These are phyloP conservation scores for Colletotrichum liaoningense DNA, from an alignment of 2,329 filamentous ascomycete species.

Conservation along the genomic window DNA sequence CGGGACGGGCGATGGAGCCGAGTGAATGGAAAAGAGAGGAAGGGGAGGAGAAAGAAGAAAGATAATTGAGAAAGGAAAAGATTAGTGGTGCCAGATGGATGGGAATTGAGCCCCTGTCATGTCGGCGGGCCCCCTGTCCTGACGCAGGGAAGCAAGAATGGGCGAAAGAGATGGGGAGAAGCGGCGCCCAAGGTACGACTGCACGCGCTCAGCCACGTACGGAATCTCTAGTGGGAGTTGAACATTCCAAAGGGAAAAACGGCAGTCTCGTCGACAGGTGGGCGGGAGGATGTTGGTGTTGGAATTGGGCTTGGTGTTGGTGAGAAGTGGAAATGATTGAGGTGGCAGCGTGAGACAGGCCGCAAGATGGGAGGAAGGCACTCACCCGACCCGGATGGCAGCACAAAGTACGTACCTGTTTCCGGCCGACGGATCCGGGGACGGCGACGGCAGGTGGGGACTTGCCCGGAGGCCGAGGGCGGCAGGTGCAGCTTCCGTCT, in stretches of 20 bases:
- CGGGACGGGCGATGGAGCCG: background rate
- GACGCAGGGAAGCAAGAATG: constrained; percentile 3
- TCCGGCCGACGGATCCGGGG: background rate
- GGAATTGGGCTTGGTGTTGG: no score
- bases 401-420: background rate
- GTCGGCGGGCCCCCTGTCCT: background rate
- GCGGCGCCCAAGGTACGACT: background rate
- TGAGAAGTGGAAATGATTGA: background rate
- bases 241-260: background rate
- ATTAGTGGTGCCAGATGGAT: constrained; percentile 23
- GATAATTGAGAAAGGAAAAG: constrained; percentile 9
- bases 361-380: background rate
- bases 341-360: background rate
- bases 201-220: background rate
- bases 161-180: background rate
- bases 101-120: constrained; percentile 30
- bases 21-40: background rate
- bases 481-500: background rate
- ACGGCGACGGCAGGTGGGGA: background rate
- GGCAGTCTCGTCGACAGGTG: background rate
- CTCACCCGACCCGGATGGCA: background rate
- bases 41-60: constrained; percentile 18
- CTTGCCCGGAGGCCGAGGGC: background rate
- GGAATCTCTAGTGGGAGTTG: background rate
- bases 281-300: background rate